Evolutionary conservation across 1,284 basidiomycete genomes (phyloP).

Genomic region (Hymenochaete sp.): DNA sequence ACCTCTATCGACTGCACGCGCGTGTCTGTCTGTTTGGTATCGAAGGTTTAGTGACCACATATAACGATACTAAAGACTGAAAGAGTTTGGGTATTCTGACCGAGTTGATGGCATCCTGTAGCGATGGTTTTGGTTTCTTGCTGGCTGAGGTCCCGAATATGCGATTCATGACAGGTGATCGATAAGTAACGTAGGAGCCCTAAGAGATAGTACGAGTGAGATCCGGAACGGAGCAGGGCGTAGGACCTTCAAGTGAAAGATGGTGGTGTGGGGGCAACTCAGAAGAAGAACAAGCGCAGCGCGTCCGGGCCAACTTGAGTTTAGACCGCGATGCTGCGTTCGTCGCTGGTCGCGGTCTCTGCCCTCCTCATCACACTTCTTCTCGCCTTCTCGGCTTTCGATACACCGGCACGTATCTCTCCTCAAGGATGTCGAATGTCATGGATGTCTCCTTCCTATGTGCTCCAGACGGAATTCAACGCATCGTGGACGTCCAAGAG

Average conservation of each 20-base stretch:
- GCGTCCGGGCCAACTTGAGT: too few species aligned
- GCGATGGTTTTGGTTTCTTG: constrained; percentile 81
- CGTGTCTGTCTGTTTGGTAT: constrained; percentile 64
- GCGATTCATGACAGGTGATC: constrained; percentile 55
- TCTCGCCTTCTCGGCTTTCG: constrained; percentile 15
- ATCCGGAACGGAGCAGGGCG: neutral
- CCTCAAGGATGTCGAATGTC: constrained; percentile 95
- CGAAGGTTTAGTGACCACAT: constrained; percentile 1
- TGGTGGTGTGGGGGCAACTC: neutral
- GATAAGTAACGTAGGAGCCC: too few species aligned
- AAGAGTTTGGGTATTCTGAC: constrained; percentile 45
- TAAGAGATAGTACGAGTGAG: constrained; percentile 2
- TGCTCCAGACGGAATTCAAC: constrained; percentile 58
- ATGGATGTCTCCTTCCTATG: constrained; percentile 91
- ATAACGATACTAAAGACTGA: constrained; percentile 12
- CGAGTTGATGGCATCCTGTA: constrained; percentile 87
- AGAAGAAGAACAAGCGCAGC: neutral
- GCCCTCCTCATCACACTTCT: constrained; percentile 5
- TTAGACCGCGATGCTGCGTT: constrained; percentile 9
- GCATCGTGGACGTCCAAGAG: constrained; percentile 47
- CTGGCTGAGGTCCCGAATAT: constrained; percentile 72
- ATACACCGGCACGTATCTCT: constrained; percentile 32
- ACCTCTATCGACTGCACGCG: constrained; percentile 90
- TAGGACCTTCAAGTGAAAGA: too few species aligned
- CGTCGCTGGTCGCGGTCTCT: constrained; percentile 4